Conservation (phyloP, 2,329 filamentous ascomycete species). For the Xylariales sp. region DNA sequence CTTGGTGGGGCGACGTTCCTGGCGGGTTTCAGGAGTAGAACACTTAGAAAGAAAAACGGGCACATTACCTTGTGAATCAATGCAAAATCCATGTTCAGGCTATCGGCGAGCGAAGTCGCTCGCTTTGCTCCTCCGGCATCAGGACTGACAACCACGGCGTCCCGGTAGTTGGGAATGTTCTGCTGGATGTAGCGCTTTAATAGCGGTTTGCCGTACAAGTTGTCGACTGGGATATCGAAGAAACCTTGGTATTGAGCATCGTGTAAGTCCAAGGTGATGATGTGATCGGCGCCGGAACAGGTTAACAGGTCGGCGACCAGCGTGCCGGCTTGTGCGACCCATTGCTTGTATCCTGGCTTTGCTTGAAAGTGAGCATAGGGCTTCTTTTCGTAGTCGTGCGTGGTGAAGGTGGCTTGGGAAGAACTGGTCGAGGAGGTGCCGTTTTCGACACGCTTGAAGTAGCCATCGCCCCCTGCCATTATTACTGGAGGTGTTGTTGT, state of each 20-base stretch:
- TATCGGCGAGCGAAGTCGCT: slow-evolving; percentile 91
- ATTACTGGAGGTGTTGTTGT: slow-evolving; percentile 14
- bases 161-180: slow-evolving; percentile 77
- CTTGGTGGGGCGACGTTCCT: slow-evolving; percentile 86
- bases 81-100: slow-evolving; percentile 90
- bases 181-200: slow-evolving; percentile 69
- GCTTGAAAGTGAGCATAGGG: slow-evolving; percentile 60
- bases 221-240: slow-evolving; percentile 98
- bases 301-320: slow-evolving; percentile 91
- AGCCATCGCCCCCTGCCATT: slow-evolving; percentile 5
- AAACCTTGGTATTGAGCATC: slow-evolving; percentile 98
- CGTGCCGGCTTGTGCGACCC: slow-evolving; percentile 96
- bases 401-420: slow-evolving; percentile 48
- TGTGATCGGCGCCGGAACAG: slow-evolving; percentile 91
- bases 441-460: slow-evolving; percentile 8
- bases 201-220: slow-evolving; percentile 82
- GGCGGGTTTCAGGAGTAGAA: slow-evolving; percentile 27
- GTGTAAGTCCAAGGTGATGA: slow-evolving; percentile 96
- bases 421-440: neutral
- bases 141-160: slow-evolving; percentile 89
- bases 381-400: slow-evolving; percentile 61
- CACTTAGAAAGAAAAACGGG: slow-evolving; percentile 16
- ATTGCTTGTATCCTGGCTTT: slow-evolving; percentile 96
- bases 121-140: slow-evolving; percentile 96
- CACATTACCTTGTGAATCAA: slow-evolving; percentile 88